phyloP scores from a whole-genome alignment of 371 early-diverging fungal species.

The Mortierella sp. region DNA sequence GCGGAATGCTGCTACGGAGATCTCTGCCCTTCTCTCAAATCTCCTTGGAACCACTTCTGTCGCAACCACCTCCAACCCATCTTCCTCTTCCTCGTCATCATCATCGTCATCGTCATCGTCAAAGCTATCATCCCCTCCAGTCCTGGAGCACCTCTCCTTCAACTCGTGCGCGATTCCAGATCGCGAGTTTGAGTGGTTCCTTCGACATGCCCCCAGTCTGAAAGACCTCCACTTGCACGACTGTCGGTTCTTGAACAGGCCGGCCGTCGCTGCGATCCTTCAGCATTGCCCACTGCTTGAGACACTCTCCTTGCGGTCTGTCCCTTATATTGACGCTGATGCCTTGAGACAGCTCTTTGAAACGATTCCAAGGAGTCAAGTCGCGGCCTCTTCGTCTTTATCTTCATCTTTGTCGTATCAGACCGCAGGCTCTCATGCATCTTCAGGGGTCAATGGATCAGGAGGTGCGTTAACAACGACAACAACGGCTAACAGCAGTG shows the following conservation, averaged over 20 bases:
- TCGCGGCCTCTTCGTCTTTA: neutral
- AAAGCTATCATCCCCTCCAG: conserved; percentile 1
- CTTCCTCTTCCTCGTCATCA: conserved; percentile 24
- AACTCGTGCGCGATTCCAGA: conserved; percentile 31
- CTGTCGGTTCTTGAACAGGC: conserved; percentile 19
- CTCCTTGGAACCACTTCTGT: conserved; percentile 21
- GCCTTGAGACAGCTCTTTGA: conserved; percentile 27
- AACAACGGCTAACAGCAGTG: neutral
- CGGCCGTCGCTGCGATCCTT: conserved; percentile 35
- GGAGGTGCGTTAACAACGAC: neutral
- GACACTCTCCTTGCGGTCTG: conserved; percentile 31
- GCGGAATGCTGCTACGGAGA: conserved; percentile 17
- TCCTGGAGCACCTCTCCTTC: conserved; percentile 30
- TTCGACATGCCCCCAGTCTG: conserved; percentile 26
- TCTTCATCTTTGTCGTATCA: neutral
- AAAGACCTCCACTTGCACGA: conserved; percentile 36
- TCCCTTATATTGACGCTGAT: conserved; percentile 21
- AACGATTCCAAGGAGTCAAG: conserved; percentile 10
- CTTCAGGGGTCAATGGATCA: conserved; percentile 7
- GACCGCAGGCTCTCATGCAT: neutral
- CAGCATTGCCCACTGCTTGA: conserved; percentile 35
- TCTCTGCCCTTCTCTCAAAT: conserved; percentile 29
- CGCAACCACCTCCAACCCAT: conserved; percentile 9
- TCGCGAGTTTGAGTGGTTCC: conserved; percentile 32
- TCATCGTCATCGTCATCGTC: conserved; percentile 20